Conservation (phyloP, 306 rosid species). For the Gastrolobium villosum region DNA sequence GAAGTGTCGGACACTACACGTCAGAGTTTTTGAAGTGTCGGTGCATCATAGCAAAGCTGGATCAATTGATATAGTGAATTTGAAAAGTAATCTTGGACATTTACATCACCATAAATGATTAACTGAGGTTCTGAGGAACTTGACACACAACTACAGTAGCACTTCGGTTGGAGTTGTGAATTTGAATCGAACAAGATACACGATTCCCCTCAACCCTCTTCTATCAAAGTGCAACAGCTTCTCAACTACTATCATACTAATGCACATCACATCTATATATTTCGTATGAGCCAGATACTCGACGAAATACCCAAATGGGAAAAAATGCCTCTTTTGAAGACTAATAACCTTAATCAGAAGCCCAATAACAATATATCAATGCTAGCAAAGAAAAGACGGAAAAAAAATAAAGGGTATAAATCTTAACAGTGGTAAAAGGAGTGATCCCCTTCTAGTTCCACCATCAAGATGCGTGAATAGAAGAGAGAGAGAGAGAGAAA, state of each 20-base stretch:
- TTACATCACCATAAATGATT: background rate
- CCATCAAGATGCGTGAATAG: background rate
- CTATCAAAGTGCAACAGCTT: background rate
- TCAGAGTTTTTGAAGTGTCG: no score
- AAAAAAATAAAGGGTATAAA: background rate
- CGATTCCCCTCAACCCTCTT: background rate
- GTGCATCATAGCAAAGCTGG: background rate
- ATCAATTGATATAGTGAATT: background rate
- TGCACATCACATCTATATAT: conserved; percentile 8
- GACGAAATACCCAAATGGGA: conserved; percentile 31
- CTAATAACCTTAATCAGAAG: background rate
- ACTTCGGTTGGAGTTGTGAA: conserved; percentile 2
- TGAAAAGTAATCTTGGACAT: background rate
- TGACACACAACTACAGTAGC: background rate
- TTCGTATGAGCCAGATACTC: conserved; percentile 23
- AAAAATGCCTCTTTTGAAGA: no score
- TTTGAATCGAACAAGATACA: background rate
- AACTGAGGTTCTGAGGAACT: background rate
- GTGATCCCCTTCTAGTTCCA: background rate
- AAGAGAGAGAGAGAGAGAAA: background rate
- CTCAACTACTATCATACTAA: conserved; percentile 8
- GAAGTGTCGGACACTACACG: no score
- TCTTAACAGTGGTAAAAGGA: background rate
- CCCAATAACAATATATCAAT: background rate
- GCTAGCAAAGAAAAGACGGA: background rate